Evolutionary conservation across 768 basidiomycete genomes (phyloP).

Genomic region (Naganishia onofrii): DNA sequence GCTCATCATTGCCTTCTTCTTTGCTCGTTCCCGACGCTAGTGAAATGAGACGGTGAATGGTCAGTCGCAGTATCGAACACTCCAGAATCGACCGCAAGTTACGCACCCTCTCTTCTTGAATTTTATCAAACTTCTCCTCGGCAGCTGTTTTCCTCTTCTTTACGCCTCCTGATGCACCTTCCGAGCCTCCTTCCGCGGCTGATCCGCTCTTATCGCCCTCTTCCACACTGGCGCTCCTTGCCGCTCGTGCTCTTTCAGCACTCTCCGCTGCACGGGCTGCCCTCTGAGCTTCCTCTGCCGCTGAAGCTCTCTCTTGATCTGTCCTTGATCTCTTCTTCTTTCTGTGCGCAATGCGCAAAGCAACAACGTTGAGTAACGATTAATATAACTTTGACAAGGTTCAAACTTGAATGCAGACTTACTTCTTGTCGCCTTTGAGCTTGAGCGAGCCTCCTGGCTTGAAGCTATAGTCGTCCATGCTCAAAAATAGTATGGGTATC

Average conservation of each 20-base stretch:
- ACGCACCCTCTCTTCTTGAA: constrained; percentile 48
- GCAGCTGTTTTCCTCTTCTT: constrained; percentile 48
- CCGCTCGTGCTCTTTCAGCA: constrained; percentile 21
- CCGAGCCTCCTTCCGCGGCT: constrained; percentile 7
- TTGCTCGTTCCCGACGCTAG: constrained; percentile 46
- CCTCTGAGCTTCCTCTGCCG: constrained; percentile 11
- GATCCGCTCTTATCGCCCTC: constrained; percentile 22
- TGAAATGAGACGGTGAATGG: too few species aligned
- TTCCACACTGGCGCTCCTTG: constrained; percentile 7
- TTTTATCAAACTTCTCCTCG: constrained; percentile 49
- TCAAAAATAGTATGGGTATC: not conserved
- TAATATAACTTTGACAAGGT: too few species aligned
- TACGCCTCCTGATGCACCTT: constrained; percentile 11
- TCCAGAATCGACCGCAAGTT: not conserved
- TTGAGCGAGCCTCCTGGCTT: constrained; percentile 49
- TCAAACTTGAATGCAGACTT: constrained; percentile 30
- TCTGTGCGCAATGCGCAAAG: constrained; percentile 25
- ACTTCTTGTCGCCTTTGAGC: constrained; percentile 51
- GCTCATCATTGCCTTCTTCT: constrained; percentile 42
- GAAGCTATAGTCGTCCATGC: constrained; percentile 39
- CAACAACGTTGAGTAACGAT: not conserved
- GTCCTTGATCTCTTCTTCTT: constrained; percentile 50
- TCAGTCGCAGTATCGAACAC: not conserved
- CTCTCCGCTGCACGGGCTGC: constrained; percentile 33
- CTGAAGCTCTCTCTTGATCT: constrained; percentile 34